phyloP scores from a whole-genome alignment of 805 yeast genomes.

The Cyberlindnera xylosilytica region DNA sequence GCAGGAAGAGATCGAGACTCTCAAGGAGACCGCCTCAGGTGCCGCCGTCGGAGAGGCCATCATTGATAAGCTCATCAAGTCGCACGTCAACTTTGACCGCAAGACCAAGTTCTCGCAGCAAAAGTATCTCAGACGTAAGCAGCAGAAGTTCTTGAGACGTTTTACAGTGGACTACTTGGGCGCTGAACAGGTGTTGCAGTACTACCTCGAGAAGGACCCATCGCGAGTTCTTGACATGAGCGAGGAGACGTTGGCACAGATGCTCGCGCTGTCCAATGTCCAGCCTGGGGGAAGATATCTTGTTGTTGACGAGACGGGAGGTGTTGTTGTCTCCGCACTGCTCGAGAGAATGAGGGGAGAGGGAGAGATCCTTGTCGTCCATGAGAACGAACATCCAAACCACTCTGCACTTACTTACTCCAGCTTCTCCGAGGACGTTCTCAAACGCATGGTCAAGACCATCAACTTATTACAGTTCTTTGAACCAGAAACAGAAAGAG shows the following conservation, averaged over 20 bases:
- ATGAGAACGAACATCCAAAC: slow-evolving; percentile 93
- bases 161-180: slow-evolving; percentile 80
- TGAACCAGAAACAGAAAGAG: slow-evolving; percentile 62
- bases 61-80: slow-evolving; percentile 75
- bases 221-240: slow-evolving; percentile 74
- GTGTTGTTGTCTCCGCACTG: slow-evolving; percentile 79
- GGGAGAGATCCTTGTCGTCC: slow-evolving; percentile 71
- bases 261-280: slow-evolving; percentile 76
- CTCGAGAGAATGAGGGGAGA: slow-evolving; percentile 80
- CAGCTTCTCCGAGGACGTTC: slow-evolving; percentile 53
- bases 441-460: slow-evolving; percentile 57
- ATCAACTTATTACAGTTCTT: slow-evolving; percentile 77
- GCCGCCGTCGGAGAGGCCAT: slow-evolving; percentile 68
- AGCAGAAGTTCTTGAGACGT: slow-evolving; percentile 82
- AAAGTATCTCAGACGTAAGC: slow-evolving; percentile 87
- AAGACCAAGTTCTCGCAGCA: slow-evolving; percentile 90
- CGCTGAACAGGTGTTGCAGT: slow-evolving; percentile 66
- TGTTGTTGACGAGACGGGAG: slow-evolving; percentile 92
- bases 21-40: slow-evolving; percentile 67
- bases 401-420: slow-evolving; percentile 65
- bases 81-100: slow-evolving; percentile 83
- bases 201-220: slow-evolving; percentile 67
- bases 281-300: slow-evolving; percentile 88
- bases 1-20: slow-evolving; percentile 76
- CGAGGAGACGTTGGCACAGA: slow-evolving; percentile 75